Percentiles rank a stretch among this genome's conserved stretches.
Conservation (phyloP, 1,284 basidiomycete genomes). For the Xanthoconium separans region DNA sequence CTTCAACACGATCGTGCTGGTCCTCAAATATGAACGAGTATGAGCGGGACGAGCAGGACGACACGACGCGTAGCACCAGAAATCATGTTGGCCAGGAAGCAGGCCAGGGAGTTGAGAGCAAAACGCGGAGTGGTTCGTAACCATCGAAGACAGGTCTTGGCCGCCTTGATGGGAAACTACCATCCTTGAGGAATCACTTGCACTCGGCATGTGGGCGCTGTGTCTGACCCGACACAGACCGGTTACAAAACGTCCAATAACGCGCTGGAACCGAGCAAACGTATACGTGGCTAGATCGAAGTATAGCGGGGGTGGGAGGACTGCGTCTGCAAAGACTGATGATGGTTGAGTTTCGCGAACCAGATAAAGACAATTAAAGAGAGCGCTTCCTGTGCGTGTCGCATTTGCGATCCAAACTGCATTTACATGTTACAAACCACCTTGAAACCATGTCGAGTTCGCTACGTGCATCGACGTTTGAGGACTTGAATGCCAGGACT, state of each 20-base stretch:
- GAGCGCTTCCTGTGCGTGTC: conserved; percentile 32
- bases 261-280: conserved; percentile 20
- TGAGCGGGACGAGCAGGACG: conserved; percentile 10
- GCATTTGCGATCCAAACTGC: conserved; percentile 26
- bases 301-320: conserved; percentile 26
- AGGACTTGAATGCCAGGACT: conserved; percentile 21
- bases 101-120: conserved; percentile 17
- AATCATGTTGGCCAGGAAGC: conserved; percentile 16
- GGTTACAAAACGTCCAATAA: conserved; percentile 17
- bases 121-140: conserved; percentile 9
- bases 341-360: conserved; percentile 13
- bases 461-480: conserved; percentile 26
- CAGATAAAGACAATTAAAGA: conserved; percentile 5
- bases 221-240: conserved; percentile 2
- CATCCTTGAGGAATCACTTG: conserved; percentile 2
- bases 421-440: conserved; percentile 27
- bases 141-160: conserved; percentile 29
- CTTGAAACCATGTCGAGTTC: conserved; percentile 36
- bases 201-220: conserved; percentile 5
- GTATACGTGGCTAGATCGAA: conserved; percentile 19
- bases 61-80: conserved; percentile 2
- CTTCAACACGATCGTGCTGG: conserved; percentile 1
- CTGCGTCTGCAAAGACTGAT: conserved; percentile 18
- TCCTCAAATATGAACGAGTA: conserved; percentile 10
- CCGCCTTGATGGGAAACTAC: conserved; percentile 1